Evolutionary conservation across 2,329 filamentous ascomycete genomes (phyloP).

Genomic region (Tolypocladium pustulatum): DNA sequence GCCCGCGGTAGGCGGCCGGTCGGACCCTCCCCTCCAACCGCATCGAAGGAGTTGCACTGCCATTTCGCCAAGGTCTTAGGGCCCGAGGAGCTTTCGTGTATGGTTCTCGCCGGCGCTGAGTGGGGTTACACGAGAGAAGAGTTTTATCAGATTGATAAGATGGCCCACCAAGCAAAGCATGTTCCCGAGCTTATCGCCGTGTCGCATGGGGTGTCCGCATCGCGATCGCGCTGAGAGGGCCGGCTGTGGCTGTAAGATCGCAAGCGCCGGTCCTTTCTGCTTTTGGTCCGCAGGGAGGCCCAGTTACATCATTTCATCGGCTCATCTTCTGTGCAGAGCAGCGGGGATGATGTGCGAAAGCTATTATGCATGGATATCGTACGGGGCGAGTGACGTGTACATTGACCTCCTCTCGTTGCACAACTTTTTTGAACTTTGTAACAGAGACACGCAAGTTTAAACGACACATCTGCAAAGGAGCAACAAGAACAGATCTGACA

Average conservation of each 20-base stretch:
- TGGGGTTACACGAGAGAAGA: not conserved
- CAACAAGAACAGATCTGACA: not conserved
- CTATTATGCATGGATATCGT: not conserved
- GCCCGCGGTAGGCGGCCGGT: not conserved
- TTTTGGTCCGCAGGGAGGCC: not conserved
- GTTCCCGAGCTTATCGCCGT: not conserved
- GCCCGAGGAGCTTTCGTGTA: not conserved
- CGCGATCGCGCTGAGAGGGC: no score
- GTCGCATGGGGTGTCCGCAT: no score
- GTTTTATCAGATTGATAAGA: constrained; percentile 1
- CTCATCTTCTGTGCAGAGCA: not conserved
- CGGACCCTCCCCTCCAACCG: no score
- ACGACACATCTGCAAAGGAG: not conserved
- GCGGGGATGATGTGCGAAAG: not conserved
- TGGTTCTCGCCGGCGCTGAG: not conserved
- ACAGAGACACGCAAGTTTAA: not conserved
- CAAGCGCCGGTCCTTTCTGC: no score
- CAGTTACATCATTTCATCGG: not conserved
- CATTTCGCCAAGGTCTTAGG: not conserved
- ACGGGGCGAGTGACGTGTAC: not conserved
- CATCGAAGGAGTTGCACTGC: no score
- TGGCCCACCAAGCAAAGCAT: not conserved
- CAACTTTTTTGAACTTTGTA: not conserved
- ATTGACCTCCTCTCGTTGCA: not conserved
- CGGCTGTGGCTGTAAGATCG: no score